Evolutionary conservation across 208 protist species (phyloP).

Genomic region (Leishmania martiniquensis): DNA sequence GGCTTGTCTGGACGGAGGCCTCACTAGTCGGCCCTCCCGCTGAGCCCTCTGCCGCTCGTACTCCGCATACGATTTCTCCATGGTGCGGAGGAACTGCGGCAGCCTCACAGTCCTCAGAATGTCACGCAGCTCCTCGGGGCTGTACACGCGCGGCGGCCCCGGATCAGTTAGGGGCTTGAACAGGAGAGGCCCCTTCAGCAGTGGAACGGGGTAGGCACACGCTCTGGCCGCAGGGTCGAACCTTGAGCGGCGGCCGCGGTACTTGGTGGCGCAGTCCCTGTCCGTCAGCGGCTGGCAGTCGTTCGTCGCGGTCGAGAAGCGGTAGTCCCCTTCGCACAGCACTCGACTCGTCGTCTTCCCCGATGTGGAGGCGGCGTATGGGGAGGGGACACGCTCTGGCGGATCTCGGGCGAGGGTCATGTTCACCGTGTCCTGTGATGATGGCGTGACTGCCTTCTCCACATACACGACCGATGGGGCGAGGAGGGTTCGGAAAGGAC

Average conservation of each 20-base stretch:
- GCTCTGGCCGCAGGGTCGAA: slow-evolving; percentile 18
- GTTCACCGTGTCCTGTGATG: slow-evolving; percentile 16
- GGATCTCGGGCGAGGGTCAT: slow-evolving; percentile 23
- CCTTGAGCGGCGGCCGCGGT: slow-evolving; percentile 18
- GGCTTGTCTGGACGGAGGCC: not conserved
- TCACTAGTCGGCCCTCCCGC: not conserved
- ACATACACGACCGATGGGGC: slow-evolving; percentile 16
- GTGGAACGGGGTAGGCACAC: slow-evolving; percentile 13
- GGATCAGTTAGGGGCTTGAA: slow-evolving; percentile 19
- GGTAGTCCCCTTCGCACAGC: slow-evolving; percentile 32
- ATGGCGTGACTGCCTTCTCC: slow-evolving; percentile 3
- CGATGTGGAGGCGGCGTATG: slow-evolving; percentile 23
- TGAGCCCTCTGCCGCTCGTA: not conserved
- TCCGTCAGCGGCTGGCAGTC: slow-evolving; percentile 24
- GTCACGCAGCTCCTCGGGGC: slow-evolving; percentile 16
- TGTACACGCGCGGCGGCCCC: slow-evolving; percentile 22
- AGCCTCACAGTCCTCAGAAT: slow-evolving; percentile 14
- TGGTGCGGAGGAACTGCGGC: slow-evolving; percentile 30
- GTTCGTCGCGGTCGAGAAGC: slow-evolving; percentile 19
- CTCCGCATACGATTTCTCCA: slow-evolving; percentile 20
- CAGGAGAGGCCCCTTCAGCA: slow-evolving; percentile 25
- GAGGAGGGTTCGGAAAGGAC: slow-evolving; percentile 26
- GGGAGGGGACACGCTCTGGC: slow-evolving; percentile 19
- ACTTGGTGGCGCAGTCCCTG: slow-evolving; percentile 26
- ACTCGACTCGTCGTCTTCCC: slow-evolving; percentile 19